phyloP scores from a whole-genome alignment of 2,329 filamentous ascomycete genomes.

The Alternaria triticimaculans region DNA sequence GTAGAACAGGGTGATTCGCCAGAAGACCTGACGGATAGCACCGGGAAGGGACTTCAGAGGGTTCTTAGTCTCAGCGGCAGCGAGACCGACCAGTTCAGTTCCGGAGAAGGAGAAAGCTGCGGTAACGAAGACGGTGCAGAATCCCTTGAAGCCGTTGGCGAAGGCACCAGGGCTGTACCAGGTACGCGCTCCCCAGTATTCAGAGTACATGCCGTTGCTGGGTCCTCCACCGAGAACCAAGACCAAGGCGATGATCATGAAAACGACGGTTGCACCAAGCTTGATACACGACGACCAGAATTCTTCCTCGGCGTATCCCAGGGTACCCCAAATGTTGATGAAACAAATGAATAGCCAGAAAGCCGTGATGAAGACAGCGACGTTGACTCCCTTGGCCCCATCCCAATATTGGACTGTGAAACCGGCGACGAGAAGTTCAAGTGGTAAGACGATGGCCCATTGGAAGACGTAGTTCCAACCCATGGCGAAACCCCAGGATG shows the following conservation, averaged over 20 bases:
- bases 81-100: slow-evolving; percentile 67
- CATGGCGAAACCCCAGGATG: slow-evolving; percentile 53
- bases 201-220: slow-evolving; percentile 51
- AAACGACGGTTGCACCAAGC: slow-evolving; percentile 45
- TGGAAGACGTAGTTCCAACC: slow-evolving; percentile 49
- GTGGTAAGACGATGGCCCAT: slow-evolving; percentile 48
- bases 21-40: slow-evolving; percentile 56
- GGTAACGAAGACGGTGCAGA: slow-evolving; percentile 69
- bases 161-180: slow-evolving; percentile 64
- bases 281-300: slow-evolving; percentile 49
- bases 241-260: slow-evolving; percentile 58
- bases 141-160: slow-evolving; percentile 67
- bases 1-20: slow-evolving; percentile 57
- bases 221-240: slow-evolving; percentile 64
- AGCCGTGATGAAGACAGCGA: slow-evolving; percentile 48
- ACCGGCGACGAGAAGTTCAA: slow-evolving; percentile 49
- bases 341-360: slow-evolving; percentile 48
- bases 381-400: slow-evolving; percentile 17
- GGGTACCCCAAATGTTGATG: slow-evolving; percentile 49
- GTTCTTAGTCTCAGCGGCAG: slow-evolving; percentile 65
- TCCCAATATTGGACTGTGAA: slow-evolving; percentile 49
- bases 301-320: slow-evolving; percentile 52
- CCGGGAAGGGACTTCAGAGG: slow-evolving; percentile 58
- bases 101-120: slow-evolving; percentile 68
- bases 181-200: slow-evolving; percentile 66